Conservation (phyloP, 305 asterid species). For the Rubia balearica region DNA sequence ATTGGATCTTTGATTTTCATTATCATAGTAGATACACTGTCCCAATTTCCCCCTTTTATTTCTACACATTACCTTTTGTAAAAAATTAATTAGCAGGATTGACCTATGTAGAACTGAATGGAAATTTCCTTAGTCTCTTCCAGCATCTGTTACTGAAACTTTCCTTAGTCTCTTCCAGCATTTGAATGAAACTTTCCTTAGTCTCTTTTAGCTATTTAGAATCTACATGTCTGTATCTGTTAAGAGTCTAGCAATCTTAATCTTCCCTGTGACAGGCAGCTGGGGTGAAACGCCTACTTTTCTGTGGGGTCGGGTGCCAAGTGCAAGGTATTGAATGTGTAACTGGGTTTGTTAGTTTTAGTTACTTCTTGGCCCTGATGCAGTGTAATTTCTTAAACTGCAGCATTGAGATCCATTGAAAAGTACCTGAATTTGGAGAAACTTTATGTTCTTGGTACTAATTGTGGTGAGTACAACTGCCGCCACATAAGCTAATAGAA, state of each 20-base stretch:
- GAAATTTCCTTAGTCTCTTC: not conserved
- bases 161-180: not conserved
- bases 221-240: slow-evolving; percentile 9
- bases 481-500: not conserved
- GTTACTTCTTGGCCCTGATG: slow-evolving; percentile 36
- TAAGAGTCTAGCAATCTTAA: slow-evolving; percentile 12
- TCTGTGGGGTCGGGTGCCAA: slow-evolving; percentile 99
- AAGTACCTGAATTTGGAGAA: slow-evolving; percentile 86
- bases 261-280: slow-evolving; percentile 64
- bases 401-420: slow-evolving; percentile 94
- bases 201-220: not conserved
- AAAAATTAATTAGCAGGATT: not conserved
- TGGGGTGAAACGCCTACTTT: slow-evolving; percentile 92
- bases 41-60: not conserved
- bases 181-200: not conserved
- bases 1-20: not conserved
- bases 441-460: slow-evolving; percentile 94
- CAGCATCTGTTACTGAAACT: too few species aligned
- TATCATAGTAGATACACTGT: not conserved
- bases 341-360: slow-evolving; percentile 18
- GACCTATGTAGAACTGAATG: not conserved
- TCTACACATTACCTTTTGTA: not conserved
- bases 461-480: slow-evolving; percentile 57
- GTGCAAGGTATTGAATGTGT: slow-evolving; percentile 68
- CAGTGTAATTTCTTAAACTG: slow-evolving; percentile 71